Evolutionary conservation across 2,329 filamentous ascomycete genomes (phyloP).

Genomic region (Polychaeton citri): DNA sequence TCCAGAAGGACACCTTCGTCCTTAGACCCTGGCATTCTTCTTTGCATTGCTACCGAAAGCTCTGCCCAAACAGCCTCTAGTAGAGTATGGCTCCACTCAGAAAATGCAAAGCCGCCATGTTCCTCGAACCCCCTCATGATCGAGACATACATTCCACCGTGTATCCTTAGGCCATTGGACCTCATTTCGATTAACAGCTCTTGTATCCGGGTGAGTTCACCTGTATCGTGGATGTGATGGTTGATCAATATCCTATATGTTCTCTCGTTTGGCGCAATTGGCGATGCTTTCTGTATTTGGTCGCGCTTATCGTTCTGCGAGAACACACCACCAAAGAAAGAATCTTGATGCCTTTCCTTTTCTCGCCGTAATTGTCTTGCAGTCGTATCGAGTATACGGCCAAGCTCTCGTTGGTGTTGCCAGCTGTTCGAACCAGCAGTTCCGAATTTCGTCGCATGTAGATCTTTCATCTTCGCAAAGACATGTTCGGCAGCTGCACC

Average conservation of each 20-base stretch:
- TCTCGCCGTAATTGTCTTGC: slow-evolving; percentile 32
- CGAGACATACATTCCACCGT: slow-evolving; percentile 64
- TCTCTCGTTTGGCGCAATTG: slow-evolving; percentile 58
- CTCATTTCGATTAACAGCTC: slow-evolving; percentile 72
- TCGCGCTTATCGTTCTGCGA: slow-evolving; percentile 18
- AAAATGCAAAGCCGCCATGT: slow-evolving; percentile 54
- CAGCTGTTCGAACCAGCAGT: slow-evolving; percentile 24
- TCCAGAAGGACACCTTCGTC: too few species aligned
- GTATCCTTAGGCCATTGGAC: slow-evolving; percentile 50
- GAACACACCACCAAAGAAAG: slow-evolving; percentile 22
- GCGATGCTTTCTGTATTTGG: slow-evolving; percentile 50
- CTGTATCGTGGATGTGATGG: slow-evolving; percentile 54
- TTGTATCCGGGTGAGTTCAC: slow-evolving; percentile 58
- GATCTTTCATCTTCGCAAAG: slow-evolving; percentile 69
- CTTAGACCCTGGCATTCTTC: too few species aligned
- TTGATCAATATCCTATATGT: slow-evolving; percentile 73
- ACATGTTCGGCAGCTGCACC: slow-evolving; percentile 63
- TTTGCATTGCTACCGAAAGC: slow-evolving; percentile 36
- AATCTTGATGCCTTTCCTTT: slow-evolving; percentile 33
- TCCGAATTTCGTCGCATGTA: slow-evolving; percentile 30
- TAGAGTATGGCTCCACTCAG: slow-evolving; percentile 59
- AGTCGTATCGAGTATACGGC: slow-evolving; percentile 34
- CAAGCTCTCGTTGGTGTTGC: slow-evolving; percentile 29
- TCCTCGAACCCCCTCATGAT: slow-evolving; percentile 70
- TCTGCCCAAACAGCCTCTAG: slow-evolving; percentile 56